Conservation (phyloP, 2,329 filamentous ascomycete species). For the Catunica adiposa region DNA sequence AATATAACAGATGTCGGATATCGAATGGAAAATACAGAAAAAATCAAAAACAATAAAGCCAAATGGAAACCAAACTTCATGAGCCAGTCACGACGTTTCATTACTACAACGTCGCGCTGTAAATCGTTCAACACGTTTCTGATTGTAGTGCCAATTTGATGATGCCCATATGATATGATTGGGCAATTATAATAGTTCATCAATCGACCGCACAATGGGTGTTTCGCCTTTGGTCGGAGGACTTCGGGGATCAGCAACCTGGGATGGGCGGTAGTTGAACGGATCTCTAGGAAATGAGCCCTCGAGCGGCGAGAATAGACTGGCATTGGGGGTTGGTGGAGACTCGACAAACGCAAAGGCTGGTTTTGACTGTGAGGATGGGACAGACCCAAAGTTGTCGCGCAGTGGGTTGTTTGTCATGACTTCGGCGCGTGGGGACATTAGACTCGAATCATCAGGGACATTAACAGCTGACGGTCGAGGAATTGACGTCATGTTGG, state of each 20-base stretch:
- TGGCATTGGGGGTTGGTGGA: constrained; percentile 34
- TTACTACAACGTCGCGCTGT: constrained; percentile 2
- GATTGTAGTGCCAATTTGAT: not conserved
- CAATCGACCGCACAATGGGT: constrained; percentile 62
- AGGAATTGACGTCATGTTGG: not conserved
- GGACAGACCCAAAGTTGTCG: constrained; percentile 17
- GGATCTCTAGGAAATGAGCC: constrained; percentile 38
- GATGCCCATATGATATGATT: not conserved
- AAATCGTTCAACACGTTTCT: not conserved
- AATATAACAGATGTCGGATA: not conserved
- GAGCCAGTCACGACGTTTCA: constrained; percentile 4
- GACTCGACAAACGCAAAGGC: constrained; percentile 37
- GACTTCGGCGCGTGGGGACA: constrained; percentile 56
- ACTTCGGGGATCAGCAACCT: constrained; percentile 51
- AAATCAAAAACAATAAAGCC: not conserved
- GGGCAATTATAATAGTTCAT: constrained; percentile 50
- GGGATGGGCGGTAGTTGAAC: constrained; percentile 30
- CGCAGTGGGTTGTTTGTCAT: constrained; percentile 56
- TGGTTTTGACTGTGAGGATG: constrained; percentile 17
- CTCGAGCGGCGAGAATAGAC: constrained; percentile 36
- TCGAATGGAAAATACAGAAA: not conserved
- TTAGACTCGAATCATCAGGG: constrained; percentile 37
- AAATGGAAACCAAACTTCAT: not conserved
- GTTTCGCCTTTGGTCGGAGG: constrained; percentile 58
- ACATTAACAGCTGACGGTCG: constrained; percentile 11